phyloP scores from a whole-genome alignment of 2,329 filamentous ascomycete species.

The Macrophomina pseudophaseolina region DNA sequence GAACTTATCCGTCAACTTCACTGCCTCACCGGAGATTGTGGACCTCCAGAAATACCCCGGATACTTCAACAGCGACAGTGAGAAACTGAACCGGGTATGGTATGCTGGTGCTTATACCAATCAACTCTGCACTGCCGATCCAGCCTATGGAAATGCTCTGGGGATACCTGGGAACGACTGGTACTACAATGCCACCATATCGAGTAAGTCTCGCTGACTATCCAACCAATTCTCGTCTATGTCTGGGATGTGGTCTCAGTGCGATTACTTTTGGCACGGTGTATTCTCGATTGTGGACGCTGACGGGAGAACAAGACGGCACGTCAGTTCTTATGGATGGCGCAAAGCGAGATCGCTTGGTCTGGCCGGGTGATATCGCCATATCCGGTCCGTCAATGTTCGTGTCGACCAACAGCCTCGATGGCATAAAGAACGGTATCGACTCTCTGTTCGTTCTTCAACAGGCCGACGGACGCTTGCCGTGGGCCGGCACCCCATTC shows the following conservation, averaged over 20 bases:
- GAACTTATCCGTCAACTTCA: constrained; percentile 1
- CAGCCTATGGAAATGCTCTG: background rate
- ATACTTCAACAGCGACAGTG: constrained; percentile 41
- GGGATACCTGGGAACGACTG: background rate
- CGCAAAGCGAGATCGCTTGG: constrained; percentile 48
- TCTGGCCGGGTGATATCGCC: constrained; percentile 58
- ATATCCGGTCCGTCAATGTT: constrained; percentile 48
- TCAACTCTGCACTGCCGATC: constrained; percentile 45
- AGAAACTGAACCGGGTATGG: constrained; percentile 51
- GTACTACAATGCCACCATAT: background rate
- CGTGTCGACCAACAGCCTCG: constrained; percentile 49
- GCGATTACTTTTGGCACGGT: background rate
- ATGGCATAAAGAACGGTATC: constrained; percentile 53
- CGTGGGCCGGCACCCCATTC: constrained; percentile 56
- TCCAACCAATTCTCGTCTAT: background rate
- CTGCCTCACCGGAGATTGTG: background rate
- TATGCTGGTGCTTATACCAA: constrained; percentile 59
- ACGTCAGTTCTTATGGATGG: constrained; percentile 47
- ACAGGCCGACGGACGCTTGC: constrained; percentile 31
- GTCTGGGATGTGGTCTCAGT: background rate
- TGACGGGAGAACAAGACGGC: constrained; percentile 40
- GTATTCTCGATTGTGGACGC: constrained; percentile 45
- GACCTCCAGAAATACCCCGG: constrained; percentile 44
- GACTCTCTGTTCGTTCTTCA: background rate
- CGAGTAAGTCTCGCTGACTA: background rate